A percentile compares a stretch with the other conserved stretches of the same genome.
Conservation (phyloP, 2,329 filamentous ascomycete species). For the Fusarium incarnatum region DNA sequence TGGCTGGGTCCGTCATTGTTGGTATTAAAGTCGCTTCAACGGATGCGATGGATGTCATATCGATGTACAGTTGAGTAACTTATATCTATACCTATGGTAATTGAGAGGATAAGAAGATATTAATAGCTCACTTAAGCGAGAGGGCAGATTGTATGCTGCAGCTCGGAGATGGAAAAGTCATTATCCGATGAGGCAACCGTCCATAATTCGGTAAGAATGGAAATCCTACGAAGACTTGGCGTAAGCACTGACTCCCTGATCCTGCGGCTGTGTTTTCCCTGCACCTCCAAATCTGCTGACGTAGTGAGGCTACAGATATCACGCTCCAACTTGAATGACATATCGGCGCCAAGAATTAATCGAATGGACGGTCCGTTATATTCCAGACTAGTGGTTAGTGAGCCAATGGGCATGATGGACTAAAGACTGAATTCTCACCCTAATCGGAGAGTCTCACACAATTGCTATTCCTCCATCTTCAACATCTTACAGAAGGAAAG, state of each 20-base stretch:
- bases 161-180: not conserved
- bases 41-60: not conserved
- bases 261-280: too few species aligned
- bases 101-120: not conserved
- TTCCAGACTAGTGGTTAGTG: too few species aligned
- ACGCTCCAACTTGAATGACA: not conserved
- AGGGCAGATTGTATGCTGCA: not conserved
- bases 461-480: fast-evolving
- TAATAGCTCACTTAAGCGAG: not conserved
- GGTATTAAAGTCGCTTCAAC: fast-evolving
- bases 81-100: not conserved
- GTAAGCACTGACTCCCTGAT: not conserved
- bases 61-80: fast-evolving
- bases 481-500: fast-evolving
- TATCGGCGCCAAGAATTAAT: not conserved
- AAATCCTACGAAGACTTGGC: not conserved
- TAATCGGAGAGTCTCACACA: not conserved
- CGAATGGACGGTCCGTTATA: too few species aligned
- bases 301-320: not conserved
- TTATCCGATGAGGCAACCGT: not conserved
- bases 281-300: not conserved
- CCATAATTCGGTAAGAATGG: not conserved
- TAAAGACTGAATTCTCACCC: not conserved
- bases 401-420: too few species aligned
- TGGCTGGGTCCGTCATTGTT: not conserved